Percentiles rank a stretch among this genome's conserved stretches.
Evolutionary conservation across 2,329 filamentous ascomycete genomes (phyloP).

Genomic region (Aspergillus aculeatus): DNA sequence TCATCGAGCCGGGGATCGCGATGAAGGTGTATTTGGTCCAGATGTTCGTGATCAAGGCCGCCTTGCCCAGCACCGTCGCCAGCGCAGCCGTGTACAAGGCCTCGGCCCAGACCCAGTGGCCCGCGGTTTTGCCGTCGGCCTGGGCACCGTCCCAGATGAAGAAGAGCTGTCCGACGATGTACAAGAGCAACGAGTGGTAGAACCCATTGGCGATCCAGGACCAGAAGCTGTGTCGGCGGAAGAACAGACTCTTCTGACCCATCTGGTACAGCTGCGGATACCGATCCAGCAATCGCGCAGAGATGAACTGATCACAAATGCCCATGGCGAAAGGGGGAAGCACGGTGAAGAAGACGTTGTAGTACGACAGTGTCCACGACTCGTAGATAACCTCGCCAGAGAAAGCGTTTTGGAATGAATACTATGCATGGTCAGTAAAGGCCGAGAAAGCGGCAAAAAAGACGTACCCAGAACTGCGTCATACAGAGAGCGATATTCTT

Average conservation of each 20-base stretch:
- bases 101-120: slow-evolving; percentile 98
- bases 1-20: slow-evolving; percentile 89
- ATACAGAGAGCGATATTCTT: slow-evolving; percentile 99
- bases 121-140: slow-evolving; percentile 74
- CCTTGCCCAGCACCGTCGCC: slow-evolving; percentile 90
- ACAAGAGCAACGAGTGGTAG: slow-evolving; percentile 93
- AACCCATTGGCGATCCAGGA: slow-evolving; percentile 93
- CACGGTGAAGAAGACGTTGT: slow-evolving; percentile 97
- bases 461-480: slow-evolving; percentile 95
- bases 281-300: slow-evolving; percentile 84
- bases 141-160: slow-evolving; percentile 78
- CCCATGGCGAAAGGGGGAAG: slow-evolving; percentile 90
- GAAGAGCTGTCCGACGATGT: slow-evolving; percentile 77
- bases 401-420: slow-evolving; percentile 97
- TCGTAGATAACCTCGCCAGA: slow-evolving; percentile 98
- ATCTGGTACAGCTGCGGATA: slow-evolving; percentile 95
- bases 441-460: not conserved
- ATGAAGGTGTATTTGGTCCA: slow-evolving; percentile 99
- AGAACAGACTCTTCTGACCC: slow-evolving; percentile 89
- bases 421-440: slow-evolving; percentile 55
- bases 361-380: slow-evolving; percentile 98
- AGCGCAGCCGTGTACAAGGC: slow-evolving; percentile 93
- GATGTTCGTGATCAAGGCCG: slow-evolving; percentile 89
- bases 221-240: slow-evolving; percentile 87
- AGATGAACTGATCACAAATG: slow-evolving; percentile 97